phyloP scores from a whole-genome alignment of 345 rosid genomes.

The Heritiera littoralis region DNA sequence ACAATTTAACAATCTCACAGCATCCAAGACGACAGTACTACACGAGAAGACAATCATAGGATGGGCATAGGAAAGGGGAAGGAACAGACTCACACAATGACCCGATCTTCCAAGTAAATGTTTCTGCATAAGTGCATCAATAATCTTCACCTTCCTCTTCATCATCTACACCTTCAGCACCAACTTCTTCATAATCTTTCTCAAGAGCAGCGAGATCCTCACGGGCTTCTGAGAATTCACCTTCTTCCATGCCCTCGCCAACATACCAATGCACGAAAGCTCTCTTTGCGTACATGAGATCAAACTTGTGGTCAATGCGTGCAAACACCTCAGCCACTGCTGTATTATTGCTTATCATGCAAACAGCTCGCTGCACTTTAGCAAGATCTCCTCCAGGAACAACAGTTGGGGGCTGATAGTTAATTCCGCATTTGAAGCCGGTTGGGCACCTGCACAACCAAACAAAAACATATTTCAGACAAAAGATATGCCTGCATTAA shows the following conservation, averaged over 20 bases:
- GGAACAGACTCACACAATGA: too few species aligned
- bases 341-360: too few species aligned
- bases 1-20: background rate
- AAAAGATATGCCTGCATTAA: background rate
- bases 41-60: background rate
- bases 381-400: constrained; percentile 81
- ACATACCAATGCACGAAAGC: too few species aligned
- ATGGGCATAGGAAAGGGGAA: background rate
- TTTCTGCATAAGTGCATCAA: background rate
- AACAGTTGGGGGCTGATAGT: constrained; percentile 81
- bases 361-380: too few species aligned
- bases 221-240: too few species aligned
- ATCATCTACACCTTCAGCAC: constrained; percentile 63
- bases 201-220: constrained; percentile 37
- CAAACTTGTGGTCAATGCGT: too few species aligned
- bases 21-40: background rate
- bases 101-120: too few species aligned
- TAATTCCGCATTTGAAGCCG: constrained; percentile 81
- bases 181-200: constrained; percentile 74
- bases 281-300: too few species aligned
- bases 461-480: background rate
- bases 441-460: constrained; percentile 67
- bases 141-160: constrained; percentile 60
- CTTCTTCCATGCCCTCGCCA: too few species aligned
- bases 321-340: too few species aligned